phyloP scores from a whole-genome alignment of 1,284 basidiomycete species.

The Cryptococcus floricola region DNA sequence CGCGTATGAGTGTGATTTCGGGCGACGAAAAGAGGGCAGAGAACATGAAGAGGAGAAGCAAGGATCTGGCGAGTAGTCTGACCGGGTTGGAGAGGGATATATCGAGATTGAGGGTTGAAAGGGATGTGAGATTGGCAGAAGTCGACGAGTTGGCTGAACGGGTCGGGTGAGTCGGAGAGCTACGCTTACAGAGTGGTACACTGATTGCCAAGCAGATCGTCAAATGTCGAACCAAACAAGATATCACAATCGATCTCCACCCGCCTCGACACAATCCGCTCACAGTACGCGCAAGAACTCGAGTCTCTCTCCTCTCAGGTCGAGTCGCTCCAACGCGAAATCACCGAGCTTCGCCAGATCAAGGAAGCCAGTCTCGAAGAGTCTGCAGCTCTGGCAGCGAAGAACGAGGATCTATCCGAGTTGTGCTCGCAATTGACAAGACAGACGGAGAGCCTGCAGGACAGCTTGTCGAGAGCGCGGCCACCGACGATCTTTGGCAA shows the following conservation, averaged over 20 bases:
- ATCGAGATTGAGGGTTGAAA: constrained; percentile 78
- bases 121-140: constrained; percentile 87
- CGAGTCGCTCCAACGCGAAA: constrained; percentile 73
- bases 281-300: constrained; percentile 81
- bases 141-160: constrained; percentile 79
- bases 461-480: constrained; percentile 32
- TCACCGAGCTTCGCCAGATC: constrained; percentile 79
- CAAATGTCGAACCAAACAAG: neutral
- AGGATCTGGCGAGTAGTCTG: constrained; percentile 72
- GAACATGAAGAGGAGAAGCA: constrained; percentile 69
- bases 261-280: constrained; percentile 85
- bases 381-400: constrained; percentile 78
- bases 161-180: constrained; percentile 28
- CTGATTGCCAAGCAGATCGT: neutral
- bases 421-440: constrained; percentile 74
- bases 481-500: constrained; percentile 27
- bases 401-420: constrained; percentile 88
- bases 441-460: constrained; percentile 60
- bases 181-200: neutral
- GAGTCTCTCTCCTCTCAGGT: constrained; percentile 76
- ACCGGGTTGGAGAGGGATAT: constrained; percentile 77
- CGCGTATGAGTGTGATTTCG: constrained; percentile 73
- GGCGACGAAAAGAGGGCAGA: constrained; percentile 74
- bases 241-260: constrained; percentile 60
- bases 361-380: constrained; percentile 86